A percentile compares a stretch with the other conserved stretches of the same genome.
Conservation (phyloP, 257 asterid genomes). For the Scutellaria minor region DNA sequence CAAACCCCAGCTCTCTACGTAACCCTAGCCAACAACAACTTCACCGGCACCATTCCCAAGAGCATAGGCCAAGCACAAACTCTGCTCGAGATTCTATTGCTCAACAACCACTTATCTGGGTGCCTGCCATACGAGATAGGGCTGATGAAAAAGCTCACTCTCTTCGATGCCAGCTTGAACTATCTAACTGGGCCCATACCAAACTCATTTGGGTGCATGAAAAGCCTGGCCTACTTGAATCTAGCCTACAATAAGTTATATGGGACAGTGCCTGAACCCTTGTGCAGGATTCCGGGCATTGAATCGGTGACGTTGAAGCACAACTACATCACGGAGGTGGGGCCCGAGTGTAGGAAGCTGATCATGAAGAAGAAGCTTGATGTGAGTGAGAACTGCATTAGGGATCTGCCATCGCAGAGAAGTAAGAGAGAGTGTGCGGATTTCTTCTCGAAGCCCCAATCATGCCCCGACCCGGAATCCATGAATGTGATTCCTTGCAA, state of each 20-base stretch:
- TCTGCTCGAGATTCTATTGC: conserved; percentile 47
- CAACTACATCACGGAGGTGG: conserved; percentile 68
- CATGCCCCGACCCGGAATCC: conserved; percentile 48
- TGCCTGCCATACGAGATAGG: conserved; percentile 76
- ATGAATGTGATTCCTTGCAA: conserved; percentile 46
- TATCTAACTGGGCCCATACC: conserved; percentile 70
- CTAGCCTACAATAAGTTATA: conserved; percentile 49
- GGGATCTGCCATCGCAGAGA: conserved; percentile 59
- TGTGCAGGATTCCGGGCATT: conserved; percentile 49
- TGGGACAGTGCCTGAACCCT: conserved; percentile 63
- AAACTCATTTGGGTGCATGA: conserved; percentile 60
- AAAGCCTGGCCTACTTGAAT: conserved; percentile 38
- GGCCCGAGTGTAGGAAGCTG: conserved; percentile 61
- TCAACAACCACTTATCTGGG: conserved; percentile 55
- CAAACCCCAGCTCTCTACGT: conserved; percentile 47
- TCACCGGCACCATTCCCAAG: conserved; percentile 57
- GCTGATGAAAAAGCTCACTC: conserved; percentile 32
- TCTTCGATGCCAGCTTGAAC: conserved; percentile 63
- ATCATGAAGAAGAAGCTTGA: conserved; percentile 49
- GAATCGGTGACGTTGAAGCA: conserved; percentile 37
- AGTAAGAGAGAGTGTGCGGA: conserved; percentile 40
- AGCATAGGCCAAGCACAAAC: conserved; percentile 53
- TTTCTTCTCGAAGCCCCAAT: conserved; percentile 43
- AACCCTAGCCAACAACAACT: conserved; percentile 59
- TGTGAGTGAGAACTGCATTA: conserved; percentile 57